A percentile compares a stretch with the other conserved stretches of the same genome.
phyloP scores from a whole-genome alignment of 2,329 filamentous ascomycete genomes.

The Sarocladium brachiariae region DNA sequence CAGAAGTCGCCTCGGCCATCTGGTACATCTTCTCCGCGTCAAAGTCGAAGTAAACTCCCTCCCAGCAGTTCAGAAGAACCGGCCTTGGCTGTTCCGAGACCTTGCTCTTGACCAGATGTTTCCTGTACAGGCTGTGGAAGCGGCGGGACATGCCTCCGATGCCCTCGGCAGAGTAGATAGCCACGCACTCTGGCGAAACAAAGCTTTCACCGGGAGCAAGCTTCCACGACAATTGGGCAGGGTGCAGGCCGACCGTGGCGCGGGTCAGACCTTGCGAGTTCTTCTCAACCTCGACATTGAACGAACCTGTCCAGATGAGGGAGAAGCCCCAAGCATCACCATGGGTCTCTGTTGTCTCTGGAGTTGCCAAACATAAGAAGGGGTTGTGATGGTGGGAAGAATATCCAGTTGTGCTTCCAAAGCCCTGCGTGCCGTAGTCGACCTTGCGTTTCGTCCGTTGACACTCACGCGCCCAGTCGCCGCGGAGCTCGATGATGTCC shows the following conservation, averaged over 20 bases:
- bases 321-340: constrained; percentile 61
- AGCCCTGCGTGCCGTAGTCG: constrained; percentile 49
- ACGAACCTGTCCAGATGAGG: constrained; percentile 58
- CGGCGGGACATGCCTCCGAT: constrained; percentile 56
- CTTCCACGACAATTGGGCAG: constrained; percentile 51
- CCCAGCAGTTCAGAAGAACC: constrained; percentile 58
- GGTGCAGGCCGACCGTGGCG: constrained; percentile 53
- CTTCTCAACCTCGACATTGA: constrained; percentile 52
- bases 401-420: constrained; percentile 14
- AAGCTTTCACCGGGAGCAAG: constrained; percentile 50
- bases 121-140: constrained; percentile 54
- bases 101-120: constrained; percentile 52
- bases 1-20: constrained; percentile 49
- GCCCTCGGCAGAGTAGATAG: constrained; percentile 52
- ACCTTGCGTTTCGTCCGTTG: constrained; percentile 47
- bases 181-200: constrained; percentile 55
- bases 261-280: constrained; percentile 55
- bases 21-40: constrained; percentile 48
- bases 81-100: constrained; percentile 45
- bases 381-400: constrained; percentile 40
- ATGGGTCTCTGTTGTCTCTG: constrained; percentile 50
- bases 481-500: constrained; percentile 54
- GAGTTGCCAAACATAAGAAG: constrained; percentile 50
- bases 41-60: constrained; percentile 52
- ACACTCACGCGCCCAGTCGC: constrained; percentile 59